Evolutionary conservation across 2,329 filamentous ascomycete genomes (phyloP).

Genomic region (Magnaporthiopsis rhizophila): DNA sequence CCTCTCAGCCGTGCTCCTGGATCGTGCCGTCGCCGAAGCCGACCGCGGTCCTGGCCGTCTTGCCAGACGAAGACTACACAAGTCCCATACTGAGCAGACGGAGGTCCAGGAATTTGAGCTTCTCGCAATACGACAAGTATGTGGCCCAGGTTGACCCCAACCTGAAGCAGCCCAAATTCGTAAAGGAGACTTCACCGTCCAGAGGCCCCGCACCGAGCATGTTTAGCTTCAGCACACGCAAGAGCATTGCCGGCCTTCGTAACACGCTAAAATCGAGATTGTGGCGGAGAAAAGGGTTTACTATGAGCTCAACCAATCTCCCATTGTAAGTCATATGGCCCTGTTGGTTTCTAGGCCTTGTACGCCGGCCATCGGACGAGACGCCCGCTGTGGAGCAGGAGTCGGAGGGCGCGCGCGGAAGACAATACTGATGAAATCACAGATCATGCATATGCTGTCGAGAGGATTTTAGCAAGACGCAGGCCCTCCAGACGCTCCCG

Average conservation of each 20-base stretch:
- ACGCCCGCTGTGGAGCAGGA: not conserved
- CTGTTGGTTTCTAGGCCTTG: not conserved
- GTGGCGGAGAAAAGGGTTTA: slow-evolving; percentile 31
- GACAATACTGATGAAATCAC: not conserved
- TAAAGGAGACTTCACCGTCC: slow-evolving; percentile 21
- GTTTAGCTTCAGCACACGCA: slow-evolving; percentile 36
- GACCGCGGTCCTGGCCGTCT: not conserved
- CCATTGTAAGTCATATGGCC: slow-evolving; percentile 5
- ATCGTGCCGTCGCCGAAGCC: not conserved
- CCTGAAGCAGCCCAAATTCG: slow-evolving; percentile 33
- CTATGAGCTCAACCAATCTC: slow-evolving; percentile 12
- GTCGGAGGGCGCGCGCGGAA: not conserved
- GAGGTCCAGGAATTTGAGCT: slow-evolving; percentile 33
- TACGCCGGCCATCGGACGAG: not conserved
- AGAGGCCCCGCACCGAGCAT: slow-evolving; percentile 28
- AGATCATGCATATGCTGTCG: slow-evolving; percentile 52
- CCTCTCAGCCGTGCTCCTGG: not conserved
- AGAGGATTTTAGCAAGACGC: slow-evolving; percentile 38
- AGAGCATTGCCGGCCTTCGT: slow-evolving; percentile 36
- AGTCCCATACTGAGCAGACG: slow-evolving; percentile 31
- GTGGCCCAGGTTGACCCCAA: slow-evolving; percentile 35
- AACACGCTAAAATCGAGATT: slow-evolving; percentile 36
- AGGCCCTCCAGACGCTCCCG: slow-evolving; percentile 39
- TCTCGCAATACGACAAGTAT: slow-evolving; percentile 45
- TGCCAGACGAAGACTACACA: slow-evolving; percentile 28